Percentiles rank a stretch among this genome's conserved stretches.
Conservation (phyloP, 1,284 basidiomycete species). For the Cerioporus squamosus region DNA sequence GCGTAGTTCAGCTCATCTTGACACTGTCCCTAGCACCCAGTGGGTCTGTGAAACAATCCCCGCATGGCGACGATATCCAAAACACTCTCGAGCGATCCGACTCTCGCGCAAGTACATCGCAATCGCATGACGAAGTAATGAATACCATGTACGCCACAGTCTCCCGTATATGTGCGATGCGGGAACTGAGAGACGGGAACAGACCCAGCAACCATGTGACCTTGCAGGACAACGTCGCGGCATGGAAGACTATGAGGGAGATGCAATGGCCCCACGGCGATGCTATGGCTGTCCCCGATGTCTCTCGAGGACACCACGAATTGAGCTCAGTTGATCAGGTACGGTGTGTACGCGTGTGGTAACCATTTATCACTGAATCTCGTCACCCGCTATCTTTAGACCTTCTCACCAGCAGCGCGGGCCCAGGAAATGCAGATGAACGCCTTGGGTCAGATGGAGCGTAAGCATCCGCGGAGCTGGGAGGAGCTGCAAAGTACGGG, state of each 20-base stretch:
- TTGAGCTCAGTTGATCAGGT: constrained; percentile 28
- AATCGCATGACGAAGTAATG: constrained; percentile 25
- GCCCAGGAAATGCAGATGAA: constrained; percentile 32
- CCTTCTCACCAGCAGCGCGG: constrained; percentile 22
- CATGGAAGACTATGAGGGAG: constrained; percentile 32
- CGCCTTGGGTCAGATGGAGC: constrained; percentile 28
- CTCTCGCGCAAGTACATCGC: constrained; percentile 24
- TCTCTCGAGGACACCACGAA: constrained; percentile 24
- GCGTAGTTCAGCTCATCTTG: not conserved
- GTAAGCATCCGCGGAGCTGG: constrained; percentile 38
- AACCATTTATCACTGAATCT: not conserved
- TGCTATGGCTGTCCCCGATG: constrained; percentile 25
- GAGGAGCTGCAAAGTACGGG: constrained; percentile 33
- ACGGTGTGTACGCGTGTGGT: constrained; percentile 10
- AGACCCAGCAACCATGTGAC: constrained; percentile 27
- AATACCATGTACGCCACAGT: constrained; percentile 19
- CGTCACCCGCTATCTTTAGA: constrained; percentile 17
- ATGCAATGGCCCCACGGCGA: constrained; percentile 33
- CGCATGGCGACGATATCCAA: constrained; percentile 23
- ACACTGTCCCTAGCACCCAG: constrained; percentile 11
- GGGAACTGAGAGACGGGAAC: constrained; percentile 8
- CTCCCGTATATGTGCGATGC: not conserved
- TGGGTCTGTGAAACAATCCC: constrained; percentile 23
- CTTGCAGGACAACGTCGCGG: constrained; percentile 27
- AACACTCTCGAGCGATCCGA: constrained; percentile 23